These are phyloP conservation scores for Clitoria ternatea DNA, from an alignment of 306 rosid species.

Conservation along the genomic window DNA sequence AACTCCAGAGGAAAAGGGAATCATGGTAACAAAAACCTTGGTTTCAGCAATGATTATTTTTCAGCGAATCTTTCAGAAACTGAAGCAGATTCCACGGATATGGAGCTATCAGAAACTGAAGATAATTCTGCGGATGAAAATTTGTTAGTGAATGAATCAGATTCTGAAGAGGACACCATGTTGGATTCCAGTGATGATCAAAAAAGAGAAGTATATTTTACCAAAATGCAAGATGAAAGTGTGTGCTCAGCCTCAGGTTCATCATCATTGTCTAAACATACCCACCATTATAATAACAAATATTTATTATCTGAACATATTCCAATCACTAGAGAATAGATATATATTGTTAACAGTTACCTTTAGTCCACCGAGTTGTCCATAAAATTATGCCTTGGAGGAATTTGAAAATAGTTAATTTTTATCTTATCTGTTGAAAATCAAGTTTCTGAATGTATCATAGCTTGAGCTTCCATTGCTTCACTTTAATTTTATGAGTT, in stretches of 20 bases:
- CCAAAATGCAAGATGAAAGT: constrained; percentile 20
- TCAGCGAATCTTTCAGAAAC: constrained; percentile 29
- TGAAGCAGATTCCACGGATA: constrained; percentile 32
- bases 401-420: background rate
- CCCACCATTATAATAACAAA: constrained; percentile 28
- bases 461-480: background rate
- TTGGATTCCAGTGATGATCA: constrained; percentile 29
- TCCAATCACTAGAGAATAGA: constrained; percentile 15
- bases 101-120: constrained; percentile 41
- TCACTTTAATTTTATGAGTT: background rate
- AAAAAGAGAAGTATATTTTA: constrained; percentile 30
- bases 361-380: background rate
- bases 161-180: constrained; percentile 41
- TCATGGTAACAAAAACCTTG: constrained; percentile 26
- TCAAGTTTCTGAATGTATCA: background rate
- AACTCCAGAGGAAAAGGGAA: constrained; percentile 25
- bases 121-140: constrained; percentile 34
- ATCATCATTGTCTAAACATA: constrained; percentile 26
- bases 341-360: background rate
- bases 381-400: constrained; percentile 13
- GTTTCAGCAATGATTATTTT: constrained; percentile 25
- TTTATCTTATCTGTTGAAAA: background rate
- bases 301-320: constrained; percentile 9
- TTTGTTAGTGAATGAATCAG: constrained; percentile 38
- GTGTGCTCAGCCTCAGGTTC: constrained; percentile 12